Conservation (phyloP, 2,329 filamentous ascomycete genomes). For the Colletotrichum musae region DNA sequence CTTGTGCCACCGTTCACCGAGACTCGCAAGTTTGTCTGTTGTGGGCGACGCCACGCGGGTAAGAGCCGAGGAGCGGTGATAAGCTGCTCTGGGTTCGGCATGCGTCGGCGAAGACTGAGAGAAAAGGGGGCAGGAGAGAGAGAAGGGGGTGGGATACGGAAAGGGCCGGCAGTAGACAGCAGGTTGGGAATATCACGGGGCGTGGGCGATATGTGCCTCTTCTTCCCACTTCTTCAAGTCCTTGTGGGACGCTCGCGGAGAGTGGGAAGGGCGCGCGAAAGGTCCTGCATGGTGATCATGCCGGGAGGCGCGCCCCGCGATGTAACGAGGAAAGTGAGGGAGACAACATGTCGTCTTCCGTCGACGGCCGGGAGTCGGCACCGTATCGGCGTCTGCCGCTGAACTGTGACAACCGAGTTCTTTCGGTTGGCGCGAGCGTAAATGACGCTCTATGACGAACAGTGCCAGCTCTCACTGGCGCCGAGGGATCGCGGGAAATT, state of each 20-base stretch:
- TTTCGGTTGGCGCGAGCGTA: not conserved
- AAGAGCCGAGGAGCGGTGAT: slow-evolving; percentile 2
- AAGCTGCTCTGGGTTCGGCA: slow-evolving; percentile 7
- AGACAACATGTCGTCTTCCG: slow-evolving; percentile 5
- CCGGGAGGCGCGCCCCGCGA: slow-evolving; percentile 4
- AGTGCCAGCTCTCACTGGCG: not conserved
- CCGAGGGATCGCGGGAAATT: not conserved
- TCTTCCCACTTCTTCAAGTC: not conserved
- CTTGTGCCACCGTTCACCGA: slow-evolving; percentile 13
- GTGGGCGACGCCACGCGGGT: slow-evolving; percentile 32
- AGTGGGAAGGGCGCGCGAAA: not conserved
- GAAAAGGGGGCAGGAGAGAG: not conserved
- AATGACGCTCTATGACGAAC: not conserved
- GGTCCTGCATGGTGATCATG: slow-evolving; percentile 31
- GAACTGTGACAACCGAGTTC: not conserved
- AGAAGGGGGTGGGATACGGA: not conserved
- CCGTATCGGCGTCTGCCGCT: slow-evolving; percentile 3
- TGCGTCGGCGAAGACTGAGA: not conserved
- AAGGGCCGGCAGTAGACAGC: not conserved
- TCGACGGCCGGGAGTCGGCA: not conserved
- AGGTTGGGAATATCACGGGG: slow-evolving; percentile 17
- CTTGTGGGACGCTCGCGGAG: not conserved
- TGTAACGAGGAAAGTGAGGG: slow-evolving; percentile 27
- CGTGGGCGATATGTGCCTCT: slow-evolving; percentile 2
- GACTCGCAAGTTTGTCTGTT: slow-evolving; percentile 27